Base-by-base conservation (phyloP, 2,329 filamentous ascomycete genomes). In the Colletotrichum spaethianum region DNA sequence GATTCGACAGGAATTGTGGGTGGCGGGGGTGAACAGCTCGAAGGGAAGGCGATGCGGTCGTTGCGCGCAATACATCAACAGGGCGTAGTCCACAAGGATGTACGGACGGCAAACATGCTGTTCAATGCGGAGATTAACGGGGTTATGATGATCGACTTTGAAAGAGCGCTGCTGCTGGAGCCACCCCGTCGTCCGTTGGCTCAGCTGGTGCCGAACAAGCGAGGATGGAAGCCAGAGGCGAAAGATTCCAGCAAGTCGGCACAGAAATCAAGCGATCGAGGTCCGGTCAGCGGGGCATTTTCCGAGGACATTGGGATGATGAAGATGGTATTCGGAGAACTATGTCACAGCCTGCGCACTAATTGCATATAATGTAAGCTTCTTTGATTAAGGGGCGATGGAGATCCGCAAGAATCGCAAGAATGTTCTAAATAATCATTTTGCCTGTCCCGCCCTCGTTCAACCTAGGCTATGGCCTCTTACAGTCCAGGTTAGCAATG, bases 141-240 rank as follows among this genome's bases (percentile, higher is more conserved):
- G 18, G 67, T 80, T 16, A 79, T 82, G 69, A 69, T 82, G 0
- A 79, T 81, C 33, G 77, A 82, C 70, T 81, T 82, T 72, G 75
- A 81, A 64, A 71, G 77, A 44, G 74, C 78, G 26, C 50, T 60
- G n/a, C 66, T 80, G n/a, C 38, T 78, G 11, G 57, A 74, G 31
- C 67, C 28, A 2, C 67, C 67, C 53, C 73, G 74, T 20, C 74
- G 48, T 61, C 68, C 73, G 26, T 68, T 77, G 33, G 67, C 64
- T 66, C 74, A 73, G 57, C 28, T 77, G 23, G 74, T 77, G 55
- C 77, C 70, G 36, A 78, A 77, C 33, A 79, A 77, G 74, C 67
- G 75, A 38, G 46, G 12, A 69, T 11, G 48, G 42, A 61, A 14
- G 44, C 2, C 7, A 11, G 38, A 64, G 28, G n/a, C 4, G 8